These are phyloP conservation scores for Aureobasidium sp. DNA, from an alignment of 2,329 filamentous ascomycete species.

Conservation along the genomic window DNA sequence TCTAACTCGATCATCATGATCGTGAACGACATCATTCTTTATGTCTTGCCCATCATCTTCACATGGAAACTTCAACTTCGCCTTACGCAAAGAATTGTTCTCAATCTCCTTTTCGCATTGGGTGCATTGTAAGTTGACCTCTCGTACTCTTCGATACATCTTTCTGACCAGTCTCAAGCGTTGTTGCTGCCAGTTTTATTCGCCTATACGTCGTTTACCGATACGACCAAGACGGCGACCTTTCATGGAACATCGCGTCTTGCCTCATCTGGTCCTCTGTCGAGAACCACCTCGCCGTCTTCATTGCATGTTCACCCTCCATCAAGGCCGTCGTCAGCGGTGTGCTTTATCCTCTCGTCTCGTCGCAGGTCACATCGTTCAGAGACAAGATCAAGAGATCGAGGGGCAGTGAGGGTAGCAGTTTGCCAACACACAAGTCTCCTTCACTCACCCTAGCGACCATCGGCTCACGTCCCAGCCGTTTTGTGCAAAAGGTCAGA, in stretches of 20 bases:
- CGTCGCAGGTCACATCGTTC: neutral
- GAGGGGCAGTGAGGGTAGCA: neutral
- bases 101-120: slow-evolving; percentile 26
- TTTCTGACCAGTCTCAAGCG: slow-evolving; percentile 15
- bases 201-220: slow-evolving; percentile 22
- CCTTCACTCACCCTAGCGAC: slow-evolving; percentile 5
- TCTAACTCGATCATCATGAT: slow-evolving; percentile 28
- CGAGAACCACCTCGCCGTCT: slow-evolving; percentile 29
- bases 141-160: neutral
- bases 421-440: slow-evolving; percentile 6
- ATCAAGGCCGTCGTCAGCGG: slow-evolving; percentile 20
- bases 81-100: slow-evolving; percentile 24
- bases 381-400: slow-evolving; percentile 9
- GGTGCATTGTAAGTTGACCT: slow-evolving; percentile 22
- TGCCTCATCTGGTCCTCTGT: slow-evolving; percentile 27
- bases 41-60: slow-evolving; percentile 30
- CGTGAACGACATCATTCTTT: slow-evolving; percentile 29
- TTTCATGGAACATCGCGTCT: slow-evolving; percentile 19
- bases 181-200: slow-evolving; percentile 22
- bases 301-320: slow-evolving; percentile 27
- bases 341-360: slow-evolving; percentile 8
- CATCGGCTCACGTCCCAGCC: slow-evolving; percentile 7
- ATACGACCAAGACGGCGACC: slow-evolving; percentile 16
- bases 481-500: slow-evolving; percentile 9
- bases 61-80: slow-evolving; percentile 28